Evolutionary conservation across 345 rosid species (phyloP).

Genomic region (Eucalyptus guilfoylei): DNA sequence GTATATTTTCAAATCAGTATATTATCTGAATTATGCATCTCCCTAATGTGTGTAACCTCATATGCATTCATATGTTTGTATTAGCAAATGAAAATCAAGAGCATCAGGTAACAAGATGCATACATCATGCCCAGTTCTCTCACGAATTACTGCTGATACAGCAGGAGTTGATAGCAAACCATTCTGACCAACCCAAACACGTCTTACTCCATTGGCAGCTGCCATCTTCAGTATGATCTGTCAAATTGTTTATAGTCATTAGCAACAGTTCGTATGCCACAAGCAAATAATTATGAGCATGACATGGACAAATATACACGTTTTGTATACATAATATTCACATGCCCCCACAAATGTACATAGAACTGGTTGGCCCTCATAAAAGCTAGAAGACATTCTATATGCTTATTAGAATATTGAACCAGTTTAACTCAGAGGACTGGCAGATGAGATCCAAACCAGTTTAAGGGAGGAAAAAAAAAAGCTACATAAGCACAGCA

Average conservation of each 20-base stretch:
- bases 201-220: slow-evolving; percentile 92
- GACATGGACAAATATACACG: background rate
- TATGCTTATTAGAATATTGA: background rate
- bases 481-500: background rate
- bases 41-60: background rate
- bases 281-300: background rate
- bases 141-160: slow-evolving; percentile 94
- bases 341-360: background rate
- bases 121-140: slow-evolving; percentile 84
- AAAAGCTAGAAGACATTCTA: background rate
- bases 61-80: background rate
- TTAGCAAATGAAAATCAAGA: background rate
- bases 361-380: background rate
- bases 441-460: background rate
- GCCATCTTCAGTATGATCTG: slow-evolving; percentile 86
- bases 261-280: background rate
- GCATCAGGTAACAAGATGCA: background rate
- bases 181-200: slow-evolving; percentile 92
- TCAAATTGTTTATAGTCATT: background rate
- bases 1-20: background rate
- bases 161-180: slow-evolving; percentile 98
- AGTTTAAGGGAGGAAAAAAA: background rate
- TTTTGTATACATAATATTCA: background rate
- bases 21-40: background rate
- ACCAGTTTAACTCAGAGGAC: background rate